Conservation (phyloP, 345 rosid genomes). For the Rhizophora apiculata region DNA sequence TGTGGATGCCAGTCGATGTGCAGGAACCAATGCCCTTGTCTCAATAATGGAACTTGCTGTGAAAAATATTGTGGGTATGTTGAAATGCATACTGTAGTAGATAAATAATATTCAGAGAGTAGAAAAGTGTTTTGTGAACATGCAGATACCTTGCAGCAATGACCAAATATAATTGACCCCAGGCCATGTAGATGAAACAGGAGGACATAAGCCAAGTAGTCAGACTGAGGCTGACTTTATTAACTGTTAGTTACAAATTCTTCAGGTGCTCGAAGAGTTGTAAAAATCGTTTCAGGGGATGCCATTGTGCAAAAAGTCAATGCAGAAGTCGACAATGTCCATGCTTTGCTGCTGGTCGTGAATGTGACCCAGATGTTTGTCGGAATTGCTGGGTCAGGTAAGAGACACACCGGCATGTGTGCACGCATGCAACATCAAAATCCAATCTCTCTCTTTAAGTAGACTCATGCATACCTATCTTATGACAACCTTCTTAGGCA, state of each 20-base stretch:
- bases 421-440: neutral
- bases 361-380: slow-evolving; percentile 99
- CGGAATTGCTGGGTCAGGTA: slow-evolving; percentile 85
- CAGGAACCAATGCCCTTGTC: slow-evolving; percentile 81
- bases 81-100: slow-evolving; percentile 13
- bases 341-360: slow-evolving; percentile 98
- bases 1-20: slow-evolving; percentile 84
- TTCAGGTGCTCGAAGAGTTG: slow-evolving; percentile 95
- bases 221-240: neutral
- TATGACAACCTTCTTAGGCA: too few relatives aligned
- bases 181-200: neutral
- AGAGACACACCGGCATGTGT: neutral
- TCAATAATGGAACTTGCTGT: slow-evolving; percentile 70
- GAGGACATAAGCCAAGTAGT: neutral
- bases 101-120: slow-evolving; percentile 1
- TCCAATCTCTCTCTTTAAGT: neutral
- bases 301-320: slow-evolving; percentile 99
- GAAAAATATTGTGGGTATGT: slow-evolving; percentile 97
- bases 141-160: slow-evolving; percentile 1
- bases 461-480: too few relatives aligned
- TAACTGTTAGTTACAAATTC: slow-evolving; percentile 15
- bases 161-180: neutral
- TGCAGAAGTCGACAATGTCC: slow-evolving; percentile 99
- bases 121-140: neutral
- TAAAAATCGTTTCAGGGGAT: slow-evolving; percentile 96